Conservation (phyloP, 352 stramenopile genomes). For the Globisporangium paddicum region DNA sequence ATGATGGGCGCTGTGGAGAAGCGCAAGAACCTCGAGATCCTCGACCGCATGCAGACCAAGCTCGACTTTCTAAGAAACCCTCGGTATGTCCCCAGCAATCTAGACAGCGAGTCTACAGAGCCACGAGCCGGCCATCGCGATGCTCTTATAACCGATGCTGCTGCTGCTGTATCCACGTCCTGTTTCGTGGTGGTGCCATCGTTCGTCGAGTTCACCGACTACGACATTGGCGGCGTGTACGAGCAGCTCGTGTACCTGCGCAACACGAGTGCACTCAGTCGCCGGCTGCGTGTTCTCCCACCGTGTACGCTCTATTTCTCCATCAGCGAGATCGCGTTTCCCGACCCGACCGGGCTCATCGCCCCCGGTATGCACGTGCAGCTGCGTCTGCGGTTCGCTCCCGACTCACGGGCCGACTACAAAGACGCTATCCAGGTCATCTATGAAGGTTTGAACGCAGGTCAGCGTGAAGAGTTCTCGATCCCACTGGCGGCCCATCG, state of each 20-base stretch:
- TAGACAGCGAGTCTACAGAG: background rate
- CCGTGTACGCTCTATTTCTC: slow-evolving; percentile 64
- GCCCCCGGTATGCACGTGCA: slow-evolving; percentile 69
- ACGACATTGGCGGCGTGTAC: slow-evolving; percentile 73
- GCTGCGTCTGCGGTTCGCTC: slow-evolving; percentile 53
- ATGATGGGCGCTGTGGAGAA: slow-evolving; percentile 49
- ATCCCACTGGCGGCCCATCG: slow-evolving; percentile 48
- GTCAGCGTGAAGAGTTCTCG: slow-evolving; percentile 17
- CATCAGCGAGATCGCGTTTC: slow-evolving; percentile 45
- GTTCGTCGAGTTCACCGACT: slow-evolving; percentile 58
- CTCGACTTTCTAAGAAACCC: slow-evolving; percentile 73
- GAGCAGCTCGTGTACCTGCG: slow-evolving; percentile 63
- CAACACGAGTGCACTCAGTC: slow-evolving; percentile 51
- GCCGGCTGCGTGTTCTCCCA: slow-evolving; percentile 57
- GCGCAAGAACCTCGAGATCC: slow-evolving; percentile 60
- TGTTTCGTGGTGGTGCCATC: slow-evolving; percentile 52
- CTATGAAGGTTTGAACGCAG: slow-evolving; percentile 33
- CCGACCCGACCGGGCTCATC: slow-evolving; percentile 47
- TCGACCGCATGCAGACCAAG: slow-evolving; percentile 74
- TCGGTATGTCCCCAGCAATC: slow-evolving; percentile 21
- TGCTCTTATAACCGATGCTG: background rate
- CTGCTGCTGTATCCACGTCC: background rate
- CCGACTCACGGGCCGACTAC: slow-evolving; percentile 74
- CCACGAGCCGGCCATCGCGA: background rate
- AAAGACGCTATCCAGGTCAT: slow-evolving; percentile 54